Conservation (phyloP, 305 asterid genomes). For the Fraxinus floribunda region DNA sequence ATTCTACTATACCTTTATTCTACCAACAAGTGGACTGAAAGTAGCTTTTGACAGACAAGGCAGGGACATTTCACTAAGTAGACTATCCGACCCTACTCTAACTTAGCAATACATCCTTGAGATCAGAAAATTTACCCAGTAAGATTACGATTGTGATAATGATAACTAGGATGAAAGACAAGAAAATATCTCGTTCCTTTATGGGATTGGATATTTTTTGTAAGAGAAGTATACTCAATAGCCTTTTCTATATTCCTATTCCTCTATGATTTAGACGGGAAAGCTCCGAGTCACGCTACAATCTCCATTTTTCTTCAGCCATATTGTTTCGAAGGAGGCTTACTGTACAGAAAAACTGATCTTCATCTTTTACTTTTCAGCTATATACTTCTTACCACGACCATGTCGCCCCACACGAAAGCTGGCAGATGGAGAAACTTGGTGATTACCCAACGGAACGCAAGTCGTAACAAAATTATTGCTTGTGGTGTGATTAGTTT, state of each 20-base stretch:
- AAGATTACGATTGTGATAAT: not conserved
- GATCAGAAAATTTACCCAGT: not conserved
- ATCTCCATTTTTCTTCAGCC: not conserved
- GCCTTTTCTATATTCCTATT: not conserved
- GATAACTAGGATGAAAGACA: not conserved
- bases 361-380: conserved; percentile 39
- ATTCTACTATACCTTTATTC: not conserved
- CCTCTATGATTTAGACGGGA: not conserved
- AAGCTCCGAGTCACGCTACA: not conserved
- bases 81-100: not conserved
- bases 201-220: not conserved
- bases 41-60: not conserved
- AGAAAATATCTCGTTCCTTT: not conserved
- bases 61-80: not conserved
- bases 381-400: conserved; percentile 53
- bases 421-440: conserved; percentile 76
- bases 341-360: not conserved
- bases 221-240: not conserved
- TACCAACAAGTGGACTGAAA: not conserved
- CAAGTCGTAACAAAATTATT: conserved; percentile 32
- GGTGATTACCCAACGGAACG: conserved; percentile 44
- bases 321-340: not conserved
- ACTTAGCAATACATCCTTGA: not conserved
- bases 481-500: conserved; percentile 33
- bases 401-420: conserved; percentile 77